Evolutionary conservation across 148 eudicot species (phyloP).

Genomic region (Nepenthes gracilis): DNA sequence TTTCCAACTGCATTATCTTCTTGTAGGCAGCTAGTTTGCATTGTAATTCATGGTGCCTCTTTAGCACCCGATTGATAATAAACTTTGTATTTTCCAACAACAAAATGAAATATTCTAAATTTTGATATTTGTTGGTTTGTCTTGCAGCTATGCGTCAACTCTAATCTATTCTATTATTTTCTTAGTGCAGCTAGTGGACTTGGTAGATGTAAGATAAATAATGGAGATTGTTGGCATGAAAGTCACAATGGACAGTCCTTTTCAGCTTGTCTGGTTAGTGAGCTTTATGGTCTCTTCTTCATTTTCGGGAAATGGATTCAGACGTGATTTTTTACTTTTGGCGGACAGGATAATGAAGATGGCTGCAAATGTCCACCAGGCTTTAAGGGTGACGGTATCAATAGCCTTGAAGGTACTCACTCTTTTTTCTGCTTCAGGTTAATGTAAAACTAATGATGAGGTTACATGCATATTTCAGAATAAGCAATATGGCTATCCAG

Average conservation of each 20-base stretch:
- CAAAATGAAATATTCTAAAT: too few species aligned
- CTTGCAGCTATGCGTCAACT: neutral
- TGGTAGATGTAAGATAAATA: slow-evolving; percentile 73
- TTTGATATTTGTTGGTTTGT: neutral
- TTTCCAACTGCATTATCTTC: too few species aligned
- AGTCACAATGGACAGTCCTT: slow-evolving; percentile 53
- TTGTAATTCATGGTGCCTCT: too few species aligned
- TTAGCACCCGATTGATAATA: too few species aligned
- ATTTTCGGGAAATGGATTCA: neutral
- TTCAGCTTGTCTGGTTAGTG: slow-evolving; percentile 79
- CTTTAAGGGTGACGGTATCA: slow-evolving; percentile 76
- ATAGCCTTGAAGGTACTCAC: slow-evolving; percentile 63
- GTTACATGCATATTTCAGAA: too few species aligned
- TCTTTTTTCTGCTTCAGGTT: neutral
- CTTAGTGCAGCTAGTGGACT: slow-evolving; percentile 65
- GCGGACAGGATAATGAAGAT: slow-evolving; percentile 54
- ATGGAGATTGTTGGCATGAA: slow-evolving; percentile 97
- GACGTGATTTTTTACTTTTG: slow-evolving; percentile 4
- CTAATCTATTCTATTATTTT: neutral
- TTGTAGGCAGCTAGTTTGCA: too few species aligned
- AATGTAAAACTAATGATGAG: too few species aligned
- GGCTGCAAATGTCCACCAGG: slow-evolving; percentile 84
- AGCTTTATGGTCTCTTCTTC: neutral
- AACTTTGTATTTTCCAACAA: too few species aligned
- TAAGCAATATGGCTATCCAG: too few species aligned